Evolutionary conservation across 192 early-diverging fungal species (phyloP).

Genomic region (Linnemannia exigua): DNA sequence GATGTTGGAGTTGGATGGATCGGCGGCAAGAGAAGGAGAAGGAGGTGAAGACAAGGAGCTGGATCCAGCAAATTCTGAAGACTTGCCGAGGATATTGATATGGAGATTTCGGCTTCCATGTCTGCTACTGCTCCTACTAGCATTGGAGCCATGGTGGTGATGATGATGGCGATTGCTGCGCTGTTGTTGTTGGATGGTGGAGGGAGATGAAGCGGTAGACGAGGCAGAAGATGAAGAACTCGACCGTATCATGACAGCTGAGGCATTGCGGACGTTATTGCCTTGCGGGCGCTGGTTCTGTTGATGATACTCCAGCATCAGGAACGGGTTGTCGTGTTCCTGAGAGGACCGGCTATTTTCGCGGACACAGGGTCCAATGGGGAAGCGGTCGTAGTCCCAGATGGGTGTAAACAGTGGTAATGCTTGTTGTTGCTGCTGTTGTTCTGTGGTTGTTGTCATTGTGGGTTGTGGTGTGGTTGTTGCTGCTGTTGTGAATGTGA

Average conservation of each 20-base stretch:
- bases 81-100: not conserved
- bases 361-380: slow-evolving; percentile 29
- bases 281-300: slow-evolving; percentile 9
- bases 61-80: slow-evolving; percentile 8
- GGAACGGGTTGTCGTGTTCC: slow-evolving; percentile 21
- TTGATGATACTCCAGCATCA: slow-evolving; percentile 25
- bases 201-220: not conserved
- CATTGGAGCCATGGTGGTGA: not conserved
- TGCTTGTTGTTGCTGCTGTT: not conserved
- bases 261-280: not conserved
- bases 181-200: not conserved
- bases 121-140: slow-evolving; percentile 11
- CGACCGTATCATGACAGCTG: slow-evolving; percentile 4
- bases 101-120: slow-evolving; percentile 16
- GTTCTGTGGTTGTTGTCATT: not conserved
- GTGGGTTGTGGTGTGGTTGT: not conserved
- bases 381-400: slow-evolving; percentile 44
- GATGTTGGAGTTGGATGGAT: not conserved
- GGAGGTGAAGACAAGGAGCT: not conserved
- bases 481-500: not conserved
- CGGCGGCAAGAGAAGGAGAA: not conserved
- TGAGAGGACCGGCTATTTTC: slow-evolving; percentile 12
- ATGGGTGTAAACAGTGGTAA: slow-evolving; percentile 28
- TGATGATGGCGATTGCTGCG: no score
- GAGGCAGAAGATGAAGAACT: slow-evolving; percentile 15